Evolutionary conservation across 805 yeast genomes (phyloP).

Genomic region (Vanderwaltozyma verrucispora): DNA sequence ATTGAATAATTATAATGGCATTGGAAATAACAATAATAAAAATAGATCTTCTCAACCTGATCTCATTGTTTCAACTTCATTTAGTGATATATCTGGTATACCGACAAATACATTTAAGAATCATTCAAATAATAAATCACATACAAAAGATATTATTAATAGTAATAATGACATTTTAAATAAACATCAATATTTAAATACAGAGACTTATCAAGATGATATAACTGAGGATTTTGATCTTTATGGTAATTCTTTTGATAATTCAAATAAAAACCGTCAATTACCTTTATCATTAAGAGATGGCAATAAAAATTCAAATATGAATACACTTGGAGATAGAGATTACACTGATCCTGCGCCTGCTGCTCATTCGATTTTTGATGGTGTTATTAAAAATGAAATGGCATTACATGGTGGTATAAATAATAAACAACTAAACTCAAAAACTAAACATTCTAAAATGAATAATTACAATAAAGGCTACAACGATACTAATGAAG

Average conservation of each 20-base stretch:
- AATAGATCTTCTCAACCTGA: constrained; percentile 10
- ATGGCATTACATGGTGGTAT: neutral
- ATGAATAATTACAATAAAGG: neutral
- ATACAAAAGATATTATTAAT: neutral
- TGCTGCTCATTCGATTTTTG: constrained; percentile 20
- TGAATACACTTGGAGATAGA: neutral
- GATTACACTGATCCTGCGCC: constrained; percentile 16
- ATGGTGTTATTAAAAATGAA: constrained; percentile 16
- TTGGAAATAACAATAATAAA: neutral
- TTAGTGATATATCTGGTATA: constrained; percentile 21
- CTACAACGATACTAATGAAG: neutral
- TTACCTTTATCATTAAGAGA: neutral
- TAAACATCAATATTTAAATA: neutral
- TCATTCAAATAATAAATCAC: constrained; percentile 5
- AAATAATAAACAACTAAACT: neutral
- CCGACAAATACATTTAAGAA: constrained; percentile 21
- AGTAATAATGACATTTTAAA: neutral
- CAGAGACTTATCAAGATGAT: neutral
- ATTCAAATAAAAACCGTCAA: no score
- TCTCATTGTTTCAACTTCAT: constrained; percentile 18
- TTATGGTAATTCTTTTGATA: no score
- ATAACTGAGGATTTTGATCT: constrained; percentile 9
- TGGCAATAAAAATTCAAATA: neutral
- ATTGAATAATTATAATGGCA: neutral
- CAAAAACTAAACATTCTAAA: neutral